Evolutionary conservation across 2,329 filamentous ascomycete species (phyloP).

Genomic region (Phoma herbarum): DNA sequence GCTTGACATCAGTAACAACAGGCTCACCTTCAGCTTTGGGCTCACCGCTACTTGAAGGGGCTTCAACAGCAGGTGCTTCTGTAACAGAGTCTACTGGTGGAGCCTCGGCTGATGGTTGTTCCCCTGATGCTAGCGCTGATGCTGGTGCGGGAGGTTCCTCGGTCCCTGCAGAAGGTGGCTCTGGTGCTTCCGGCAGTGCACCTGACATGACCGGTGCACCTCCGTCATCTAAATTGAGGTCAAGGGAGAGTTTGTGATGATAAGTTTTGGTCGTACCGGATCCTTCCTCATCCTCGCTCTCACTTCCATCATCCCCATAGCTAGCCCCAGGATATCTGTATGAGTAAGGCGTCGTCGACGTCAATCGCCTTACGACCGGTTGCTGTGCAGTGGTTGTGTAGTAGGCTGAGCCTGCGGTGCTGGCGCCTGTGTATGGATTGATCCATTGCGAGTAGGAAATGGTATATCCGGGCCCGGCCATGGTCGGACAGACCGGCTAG

Average conservation of each 20-base stretch:
- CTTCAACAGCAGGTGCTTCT: constrained; percentile 16
- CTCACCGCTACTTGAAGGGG: constrained; percentile 19
- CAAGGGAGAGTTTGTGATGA: neutral
- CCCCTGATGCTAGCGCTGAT: neutral
- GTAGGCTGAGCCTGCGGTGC: constrained; percentile 22
- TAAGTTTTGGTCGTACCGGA: constrained; percentile 10
- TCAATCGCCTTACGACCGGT: constrained; percentile 37
- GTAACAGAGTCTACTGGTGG: constrained; percentile 16
- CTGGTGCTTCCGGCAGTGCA: constrained; percentile 29
- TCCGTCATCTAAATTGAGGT: constrained; percentile 30
- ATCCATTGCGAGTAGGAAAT: constrained; percentile 48
- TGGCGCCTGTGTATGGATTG: constrained; percentile 39
- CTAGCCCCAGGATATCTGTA: constrained; percentile 15
- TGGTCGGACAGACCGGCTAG: constrained; percentile 37
- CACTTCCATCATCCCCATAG: constrained; percentile 23
- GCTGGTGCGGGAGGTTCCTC: constrained; percentile 12
- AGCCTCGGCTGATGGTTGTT: neutral
- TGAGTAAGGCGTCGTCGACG: constrained; percentile 26
- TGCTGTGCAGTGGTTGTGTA: constrained; percentile 24
- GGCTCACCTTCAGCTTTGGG: constrained; percentile 24
- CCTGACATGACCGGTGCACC: constrained; percentile 27
- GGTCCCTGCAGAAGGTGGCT: constrained; percentile 24
- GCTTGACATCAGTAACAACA: constrained; percentile 35
- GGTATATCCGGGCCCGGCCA: constrained; percentile 36
- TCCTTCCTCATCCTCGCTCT: constrained; percentile 27